Base-by-base conservation (phyloP, 2,329 filamentous ascomycete species). In the Aspergillus ibericus region DNA sequence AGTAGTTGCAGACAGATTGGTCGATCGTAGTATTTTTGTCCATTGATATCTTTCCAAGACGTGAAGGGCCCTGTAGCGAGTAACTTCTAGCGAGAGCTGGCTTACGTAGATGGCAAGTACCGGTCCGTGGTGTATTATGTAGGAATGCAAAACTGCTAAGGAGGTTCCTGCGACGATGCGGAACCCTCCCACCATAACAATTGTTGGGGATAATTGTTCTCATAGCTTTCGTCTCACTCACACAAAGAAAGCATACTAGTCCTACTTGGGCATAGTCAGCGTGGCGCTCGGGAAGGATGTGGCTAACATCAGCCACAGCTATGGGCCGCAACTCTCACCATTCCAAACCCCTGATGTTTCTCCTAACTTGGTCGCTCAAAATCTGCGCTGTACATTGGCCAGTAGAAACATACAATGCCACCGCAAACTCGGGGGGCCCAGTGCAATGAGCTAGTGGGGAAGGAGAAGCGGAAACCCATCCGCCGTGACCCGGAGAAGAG, bases 401-500 rank as follows among this genome's bases (percentile, higher is more conserved):
- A 32, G 34, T 36, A 15, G 34, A n/a, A 2, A 32, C 46, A 25
- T 46, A 51, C 13, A 1, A 63, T 63, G 61, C 42, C 56, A 42
- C 50, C 32, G 7, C 51, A 32, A 16, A 44, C 59, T 18, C 42
- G 27, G 34, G 36, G 40, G 7, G 32, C 5, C 7, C 27, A 56
- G 18, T 10, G 7, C 9, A 27, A 13, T 2, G 49, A 42, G 27
- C 35, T 13, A 22, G 27, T 27, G 16, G 36, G 42, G 54, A 62
- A 62, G 32, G 47, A 59, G 46, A 65, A 55, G 22, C 59, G 64
- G 46, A 66, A 66, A 35, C 64, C 64, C 10, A 60, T 62, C n/a
- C 64, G 64, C n/a, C 62, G 64, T 9, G 63, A 66, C 57, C 64
- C 63, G 2, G 64, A 66, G 36, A 64, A 56, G 55, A 47, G 64